phyloP scores from a whole-genome alignment of 345 rosid species.

The Draba incana region DNA sequence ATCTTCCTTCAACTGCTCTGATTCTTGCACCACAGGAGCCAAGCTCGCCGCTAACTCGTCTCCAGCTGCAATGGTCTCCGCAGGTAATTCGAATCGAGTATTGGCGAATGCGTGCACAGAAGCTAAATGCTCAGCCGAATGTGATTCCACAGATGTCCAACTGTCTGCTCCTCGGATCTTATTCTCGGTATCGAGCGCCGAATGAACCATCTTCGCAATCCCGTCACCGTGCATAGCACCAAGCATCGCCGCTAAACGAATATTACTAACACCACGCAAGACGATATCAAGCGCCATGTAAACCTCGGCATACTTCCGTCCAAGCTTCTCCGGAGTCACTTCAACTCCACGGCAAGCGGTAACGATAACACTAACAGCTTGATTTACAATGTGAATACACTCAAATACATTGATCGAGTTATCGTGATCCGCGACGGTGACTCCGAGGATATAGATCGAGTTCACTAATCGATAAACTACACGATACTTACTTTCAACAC shows the following conservation, averaged over 20 bases:
- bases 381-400: constrained; percentile 94
- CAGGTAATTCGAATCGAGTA: constrained; percentile 71
- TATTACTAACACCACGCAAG: constrained; percentile 84
- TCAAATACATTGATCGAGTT: constrained; percentile 89
- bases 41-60: constrained; percentile 72
- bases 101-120: constrained; percentile 65
- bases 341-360: constrained; percentile 99
- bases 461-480: constrained; percentile 94
- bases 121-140: constrained; percentile 67
- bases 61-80: constrained; percentile 79
- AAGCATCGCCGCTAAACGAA: constrained; percentile 93
- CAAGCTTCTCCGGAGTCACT: constrained; percentile 95
- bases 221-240: constrained; percentile 96
- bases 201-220: constrained; percentile 97
- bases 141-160: constrained; percentile 66
- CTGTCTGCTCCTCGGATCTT: constrained; percentile 94
- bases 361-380: constrained; percentile 93
- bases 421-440: constrained; percentile 86
- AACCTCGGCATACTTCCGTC: constrained; percentile 88
- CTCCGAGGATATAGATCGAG: constrained; percentile 87
- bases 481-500: constrained; percentile 95
- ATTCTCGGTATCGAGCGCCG: constrained; percentile 82
- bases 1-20: constrained; percentile 67
- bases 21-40: constrained; percentile 56
- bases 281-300: constrained; percentile 98